Evolutionary conservation across 2,329 filamentous ascomycete species (phyloP).

Genomic region (Bipolaris zeicola): DNA sequence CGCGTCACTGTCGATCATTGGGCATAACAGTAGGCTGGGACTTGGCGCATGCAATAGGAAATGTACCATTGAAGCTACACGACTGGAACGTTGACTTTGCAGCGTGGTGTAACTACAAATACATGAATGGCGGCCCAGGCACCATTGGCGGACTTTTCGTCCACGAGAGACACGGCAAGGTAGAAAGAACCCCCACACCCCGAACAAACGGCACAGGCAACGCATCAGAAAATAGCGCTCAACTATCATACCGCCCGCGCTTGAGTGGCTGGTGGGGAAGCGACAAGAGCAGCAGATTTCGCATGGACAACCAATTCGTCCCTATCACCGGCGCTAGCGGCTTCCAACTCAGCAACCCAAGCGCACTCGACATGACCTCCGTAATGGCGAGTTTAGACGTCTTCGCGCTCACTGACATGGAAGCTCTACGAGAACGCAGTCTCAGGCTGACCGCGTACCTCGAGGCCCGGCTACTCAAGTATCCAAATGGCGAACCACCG

Average conservation of each 20-base stretch:
- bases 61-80: constrained; percentile 78
- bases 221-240: constrained; percentile 38
- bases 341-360: constrained; percentile 85
- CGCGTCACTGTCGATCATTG: constrained; percentile 71
- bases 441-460: constrained; percentile 77
- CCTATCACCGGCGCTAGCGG: constrained; percentile 79
- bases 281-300: constrained; percentile 76
- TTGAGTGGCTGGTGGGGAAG: constrained; percentile 88
- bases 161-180: constrained; percentile 72
- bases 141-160: constrained; percentile 81
- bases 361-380: constrained; percentile 76
- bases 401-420: constrained; percentile 74
- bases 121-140: constrained; percentile 84
- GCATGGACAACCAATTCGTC: constrained; percentile 80
- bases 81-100: constrained; percentile 93
- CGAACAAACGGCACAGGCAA: constrained; percentile 21
- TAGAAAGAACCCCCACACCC: constrained; percentile 42
- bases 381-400: constrained; percentile 74
- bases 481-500: constrained; percentile 30
- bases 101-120: constrained; percentile 94
- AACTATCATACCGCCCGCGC: constrained; percentile 64
- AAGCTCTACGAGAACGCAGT: constrained; percentile 71
- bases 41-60: constrained; percentile 83
- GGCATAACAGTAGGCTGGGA: constrained; percentile 85
- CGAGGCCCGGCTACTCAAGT: constrained; percentile 55